Evolutionary conservation across 768 basidiomycete genomes (phyloP), one percentile per base, ranked within the genome.

Genomic region (Leccinum boreale): DNA sequence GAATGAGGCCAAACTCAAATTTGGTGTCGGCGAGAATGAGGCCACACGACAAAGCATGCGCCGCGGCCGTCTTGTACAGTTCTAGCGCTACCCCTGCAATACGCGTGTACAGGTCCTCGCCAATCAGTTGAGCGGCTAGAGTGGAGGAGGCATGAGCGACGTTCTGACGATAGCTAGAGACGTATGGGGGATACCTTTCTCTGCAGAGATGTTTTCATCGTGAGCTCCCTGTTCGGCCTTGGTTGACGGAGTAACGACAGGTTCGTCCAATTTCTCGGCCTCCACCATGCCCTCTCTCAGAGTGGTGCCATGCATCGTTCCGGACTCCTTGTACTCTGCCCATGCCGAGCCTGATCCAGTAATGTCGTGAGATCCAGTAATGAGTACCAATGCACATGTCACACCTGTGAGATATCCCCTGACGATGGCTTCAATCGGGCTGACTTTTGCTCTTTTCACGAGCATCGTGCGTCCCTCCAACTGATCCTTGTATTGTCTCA

Each of bases 11-110:
- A 67, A 99, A 99, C 75, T 98, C 97, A 73, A 98, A 98, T 72
- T 99, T 99, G 42, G 95, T 98, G 73, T 99, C 96, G 23, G 94
- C 97, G 46, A 99, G 86, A 66, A 98, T 97, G 57, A 98, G 79
- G 17, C 93, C 95, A 5, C 85, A 81, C 6, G 81, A 78, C 26
- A 78, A 75, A 9, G 93, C 91, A 65, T 92, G 84, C 26, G 77
- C 81, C 0, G 92, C 85, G 2, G 94, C 95, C 42, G 84, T 79
- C 42, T 77, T 78, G 77, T 93, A 94, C 1, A 94, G 75, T 57
- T 79, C 74, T 5, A 94, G 64, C 2, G 92, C 81, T 2, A 78
- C 77, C 15, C 69, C 58, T n/a, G 87, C 84, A 51, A 94, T 77
- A 50, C 79, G 73, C 17, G 77, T 71, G 62, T 81, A 92, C 19